Conservation (phyloP, 495 filamentous ascomycete genomes). For the Penicillium robsamsonii region DNA sequence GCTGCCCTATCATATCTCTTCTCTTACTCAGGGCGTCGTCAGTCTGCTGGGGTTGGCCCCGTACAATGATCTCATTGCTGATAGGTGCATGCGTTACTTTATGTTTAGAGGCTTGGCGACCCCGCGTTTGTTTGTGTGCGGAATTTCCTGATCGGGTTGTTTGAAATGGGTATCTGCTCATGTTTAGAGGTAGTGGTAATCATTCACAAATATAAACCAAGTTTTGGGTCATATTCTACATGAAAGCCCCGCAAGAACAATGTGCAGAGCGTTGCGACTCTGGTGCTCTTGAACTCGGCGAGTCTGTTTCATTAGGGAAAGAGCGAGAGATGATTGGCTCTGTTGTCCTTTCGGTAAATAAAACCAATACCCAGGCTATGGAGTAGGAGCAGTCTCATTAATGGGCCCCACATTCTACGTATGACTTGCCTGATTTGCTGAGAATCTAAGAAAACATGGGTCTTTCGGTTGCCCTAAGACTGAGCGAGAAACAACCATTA, state of each 20-base stretch:
- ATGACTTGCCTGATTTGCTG: neutral
- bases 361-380: too few relatives aligned
- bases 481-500: neutral
- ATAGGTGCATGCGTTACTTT: conserved; percentile 12
- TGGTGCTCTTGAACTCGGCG: neutral
- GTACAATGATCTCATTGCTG: conserved; percentile 17
- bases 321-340: neutral
- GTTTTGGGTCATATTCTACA: neutral
- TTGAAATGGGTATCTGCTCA: neutral
- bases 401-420: too few relatives aligned
- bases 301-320: neutral
- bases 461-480: neutral
- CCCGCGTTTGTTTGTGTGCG: conserved; percentile 15
- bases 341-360: neutral
- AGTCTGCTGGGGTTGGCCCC: conserved; percentile 6
- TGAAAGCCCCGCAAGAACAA: neutral
- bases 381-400: too few relatives aligned
- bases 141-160: neutral
- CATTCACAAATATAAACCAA: too few relatives aligned
- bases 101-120: conserved; percentile 19
- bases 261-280: neutral
- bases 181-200: neutral
- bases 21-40: conserved; percentile 20
- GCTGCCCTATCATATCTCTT: conserved; percentile 18
- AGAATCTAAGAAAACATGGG: neutral